These are phyloP conservation scores for Eucalyptus cloeziana DNA, from an alignment of 345 rosid species.

Conservation along the genomic window DNA sequence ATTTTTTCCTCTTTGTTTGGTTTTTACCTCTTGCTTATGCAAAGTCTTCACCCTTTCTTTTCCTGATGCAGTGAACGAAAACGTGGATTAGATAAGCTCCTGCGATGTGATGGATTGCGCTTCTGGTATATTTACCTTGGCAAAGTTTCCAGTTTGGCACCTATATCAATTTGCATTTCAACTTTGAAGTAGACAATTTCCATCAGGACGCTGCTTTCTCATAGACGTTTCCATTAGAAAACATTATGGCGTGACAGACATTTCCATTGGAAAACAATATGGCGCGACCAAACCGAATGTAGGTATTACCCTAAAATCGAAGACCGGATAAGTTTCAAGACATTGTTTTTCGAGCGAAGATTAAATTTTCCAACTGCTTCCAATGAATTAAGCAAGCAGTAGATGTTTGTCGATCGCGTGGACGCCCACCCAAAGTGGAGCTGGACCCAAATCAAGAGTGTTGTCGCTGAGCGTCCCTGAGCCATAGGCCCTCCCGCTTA, in stretches of 20 bases:
- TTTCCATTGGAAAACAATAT: neutral
- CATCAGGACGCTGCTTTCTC: neutral
- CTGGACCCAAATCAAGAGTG: neutral
- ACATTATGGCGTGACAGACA: neutral
- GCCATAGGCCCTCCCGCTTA: neutral
- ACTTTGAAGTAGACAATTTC: neutral
- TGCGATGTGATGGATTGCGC: neutral
- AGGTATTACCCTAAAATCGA: neutral
- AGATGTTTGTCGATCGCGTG: neutral
- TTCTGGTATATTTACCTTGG: neutral
- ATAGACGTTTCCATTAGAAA: neutral
- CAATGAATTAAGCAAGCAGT: neutral
- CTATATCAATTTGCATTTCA: neutral
- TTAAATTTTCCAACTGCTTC: neutral
- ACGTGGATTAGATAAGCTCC: neutral
- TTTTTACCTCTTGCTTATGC: neutral
- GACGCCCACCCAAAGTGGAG: neutral
- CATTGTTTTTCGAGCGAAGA: neutral
- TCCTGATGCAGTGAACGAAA: neutral
- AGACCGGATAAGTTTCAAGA: fast-evolving
- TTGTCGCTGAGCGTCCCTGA: neutral
- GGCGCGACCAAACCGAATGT: neutral
- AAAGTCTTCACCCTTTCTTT: neutral
- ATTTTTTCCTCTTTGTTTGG: neutral
- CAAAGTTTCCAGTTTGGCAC: neutral